Base-by-base conservation (phyloP, 371 early-diverging fungal species). In the Entomophthora muscae region DNA sequence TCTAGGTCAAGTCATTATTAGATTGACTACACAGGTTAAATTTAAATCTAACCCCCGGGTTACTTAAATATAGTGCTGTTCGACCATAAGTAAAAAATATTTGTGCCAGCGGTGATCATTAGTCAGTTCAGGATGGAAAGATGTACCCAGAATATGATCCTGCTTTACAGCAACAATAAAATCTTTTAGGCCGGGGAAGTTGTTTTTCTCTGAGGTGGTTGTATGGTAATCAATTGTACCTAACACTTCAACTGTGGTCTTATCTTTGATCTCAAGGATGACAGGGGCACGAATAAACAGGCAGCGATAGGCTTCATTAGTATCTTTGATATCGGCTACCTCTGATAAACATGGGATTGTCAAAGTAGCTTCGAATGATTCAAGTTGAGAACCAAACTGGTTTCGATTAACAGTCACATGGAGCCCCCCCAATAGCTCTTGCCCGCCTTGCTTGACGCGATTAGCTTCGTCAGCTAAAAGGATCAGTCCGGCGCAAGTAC, bases 401-500 rank as follows among this genome's bases (percentile, higher is more conserved):
- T 97, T 97, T 55, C 97, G 85, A 66, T 83, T 83, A 28, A 93
- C 93, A 23, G 82, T 79, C 26, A 91, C 84, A 51, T 83, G 78
- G 61, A 95, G 76, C 0, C 86, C 93, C 32, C 90, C 89, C 32
- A 96, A 72, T 54, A 89, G 69, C 70, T 79, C 75, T 68, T 94
- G 93, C 2, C 93, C 94, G 24, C 89, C 90, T 61, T 83, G 76
- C 71, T 92, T 89, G 12, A 85, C 79, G 23, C 79, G 76, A 13
- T 76, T 78, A 5, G 87, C 90, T 64, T 78, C 78, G 62, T 88
- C 75, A 2, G 92, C 78, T 55, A 96, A 78, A 70, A 96, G 78
- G 63, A 96, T 95, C 84, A 96, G 77, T 32, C 97, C 97, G 23
- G 97, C 97, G 70, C 97, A 96, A 54, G 95, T 95, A 22, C 97